These are phyloP conservation scores for Pichia occidentalis DNA, from an alignment of 805 yeast genomes.

Conservation along the genomic window DNA sequence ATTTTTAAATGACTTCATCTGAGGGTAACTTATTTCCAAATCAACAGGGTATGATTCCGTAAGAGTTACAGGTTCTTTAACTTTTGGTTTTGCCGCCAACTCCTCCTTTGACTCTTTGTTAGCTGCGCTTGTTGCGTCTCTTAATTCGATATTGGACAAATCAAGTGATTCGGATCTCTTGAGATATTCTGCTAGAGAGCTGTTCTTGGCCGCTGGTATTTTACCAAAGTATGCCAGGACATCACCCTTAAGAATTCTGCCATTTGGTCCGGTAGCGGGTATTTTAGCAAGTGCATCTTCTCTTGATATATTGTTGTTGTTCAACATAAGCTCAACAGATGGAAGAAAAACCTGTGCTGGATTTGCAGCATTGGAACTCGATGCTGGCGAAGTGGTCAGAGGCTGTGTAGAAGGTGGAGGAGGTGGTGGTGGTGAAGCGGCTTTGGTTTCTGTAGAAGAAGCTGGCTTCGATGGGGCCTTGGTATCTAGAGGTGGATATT, in stretches of 20 bases:
- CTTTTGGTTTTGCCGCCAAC: slow-evolving; percentile 24
- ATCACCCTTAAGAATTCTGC: slow-evolving; percentile 86
- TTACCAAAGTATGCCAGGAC: slow-evolving; percentile 77
- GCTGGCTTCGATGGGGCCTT: slow-evolving; percentile 21
- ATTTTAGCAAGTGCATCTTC: slow-evolving; percentile 69
- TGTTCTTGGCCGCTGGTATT: slow-evolving; percentile 51
- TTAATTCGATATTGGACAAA: slow-evolving; percentile 56
- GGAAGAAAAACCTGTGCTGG: slow-evolving; percentile 67
- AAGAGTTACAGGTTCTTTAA: slow-evolving; percentile 26
- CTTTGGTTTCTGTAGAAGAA: slow-evolving; percentile 17
- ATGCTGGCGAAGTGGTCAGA: slow-evolving; percentile 25
- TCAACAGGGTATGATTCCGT: slow-evolving; percentile 3
- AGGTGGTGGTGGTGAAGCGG: slow-evolving; percentile 19
- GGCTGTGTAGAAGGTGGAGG: slow-evolving; percentile 15
- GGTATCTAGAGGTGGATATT: slow-evolving; percentile 44
- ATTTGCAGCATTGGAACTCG: slow-evolving; percentile 42
- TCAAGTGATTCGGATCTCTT: slow-evolving; percentile 58
- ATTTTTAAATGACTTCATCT: slow-evolving; percentile 18
- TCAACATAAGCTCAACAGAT: slow-evolving; percentile 64
- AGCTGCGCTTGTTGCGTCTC: slow-evolving; percentile 15
- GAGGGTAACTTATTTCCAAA: slow-evolving; percentile 6
- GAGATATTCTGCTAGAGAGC: slow-evolving; percentile 49
- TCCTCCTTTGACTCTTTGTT: slow-evolving; percentile 7
- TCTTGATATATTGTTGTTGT: slow-evolving; percentile 51
- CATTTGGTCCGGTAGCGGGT: slow-evolving; percentile 82